Base-by-base conservation (phyloP, 208 protist species). In the Willaertia magna region DNA sequence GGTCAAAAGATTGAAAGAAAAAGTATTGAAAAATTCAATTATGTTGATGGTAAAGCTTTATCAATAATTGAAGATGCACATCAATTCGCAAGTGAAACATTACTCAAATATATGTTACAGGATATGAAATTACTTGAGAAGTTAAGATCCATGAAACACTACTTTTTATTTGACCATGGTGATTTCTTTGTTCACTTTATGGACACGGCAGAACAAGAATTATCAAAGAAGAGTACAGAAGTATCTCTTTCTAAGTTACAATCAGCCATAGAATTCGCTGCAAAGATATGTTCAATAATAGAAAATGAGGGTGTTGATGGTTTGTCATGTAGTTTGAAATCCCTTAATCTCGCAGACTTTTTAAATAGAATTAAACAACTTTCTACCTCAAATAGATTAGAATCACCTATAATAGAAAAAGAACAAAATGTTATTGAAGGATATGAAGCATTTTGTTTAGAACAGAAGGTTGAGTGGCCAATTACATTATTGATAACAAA, bases 131-230 rank as follows among this genome's bases (percentile, higher is more conserved):
- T 67, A 30, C 0, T 76, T 34, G 48, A 74, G 78, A 12, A 22
- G 0, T n/a, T 85, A 11, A 18, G 61, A 4, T 87, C 86, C 1
- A 16, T 93, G 0, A 91, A 91, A 85, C 67, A 89, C 39, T 93
- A 91, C 67, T 92, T 93, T 47, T 55, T 93, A 2, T 76, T 93
- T 6, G 88, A 85, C 42, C 81, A 92, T 59, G 91, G 91, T 30
- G 91, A 93, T 34, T 93, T 93, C 26, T 89, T 93, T 34, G 85
- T 92, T 7, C 91, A 93, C 18, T 93, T 93, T 76, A 85, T 93
- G 61, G 91, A 93, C 22, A 90, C 85, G 1, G 89, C 92, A 1
- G 83, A 86, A 20, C 76, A 87, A 6, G 91, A 93, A 46, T 59
- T 93, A n/a, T 47, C 48, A 12, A 92, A 91, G 61, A 75, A 47